Evolutionary conservation across 2,329 filamentous ascomycete genomes (phyloP).

Genomic region (Emergomyces orientalis): DNA sequence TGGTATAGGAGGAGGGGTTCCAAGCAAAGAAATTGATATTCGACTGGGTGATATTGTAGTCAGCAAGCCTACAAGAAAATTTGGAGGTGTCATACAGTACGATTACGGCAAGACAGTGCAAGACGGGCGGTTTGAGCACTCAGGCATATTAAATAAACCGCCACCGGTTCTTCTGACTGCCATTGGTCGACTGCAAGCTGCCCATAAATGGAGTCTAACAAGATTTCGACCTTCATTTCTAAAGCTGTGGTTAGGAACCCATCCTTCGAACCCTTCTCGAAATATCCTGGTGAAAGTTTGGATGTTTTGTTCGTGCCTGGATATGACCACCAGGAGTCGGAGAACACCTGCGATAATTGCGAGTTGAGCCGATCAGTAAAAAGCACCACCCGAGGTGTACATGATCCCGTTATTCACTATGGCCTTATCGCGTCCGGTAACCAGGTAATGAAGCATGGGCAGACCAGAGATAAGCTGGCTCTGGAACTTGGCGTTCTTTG

Average conservation of each 20-base stretch:
- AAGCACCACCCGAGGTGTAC: background rate
- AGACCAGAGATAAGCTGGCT: constrained; percentile 11
- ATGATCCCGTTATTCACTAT: constrained; percentile 17
- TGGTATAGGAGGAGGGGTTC: constrained; percentile 18
- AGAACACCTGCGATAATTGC: constrained; percentile 1
- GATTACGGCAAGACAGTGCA: constrained; percentile 10
- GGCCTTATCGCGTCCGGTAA: constrained; percentile 22
- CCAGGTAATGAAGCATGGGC: constrained; percentile 19
- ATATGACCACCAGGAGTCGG: constrained; percentile 13
- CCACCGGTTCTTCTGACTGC: constrained; percentile 12
- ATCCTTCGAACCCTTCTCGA: background rate
- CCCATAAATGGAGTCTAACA: constrained; percentile 11
- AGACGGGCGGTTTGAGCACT: constrained; percentile 6
- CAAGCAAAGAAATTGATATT: constrained; percentile 15
- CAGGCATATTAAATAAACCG: constrained; percentile 10
- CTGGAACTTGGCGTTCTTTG: constrained; percentile 17
- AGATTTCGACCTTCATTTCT: constrained; percentile 11
- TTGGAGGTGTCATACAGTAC: constrained; percentile 13
- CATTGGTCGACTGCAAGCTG: constrained; percentile 10
- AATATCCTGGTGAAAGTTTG: constrained; percentile 10
- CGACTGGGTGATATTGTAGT: constrained; percentile 19
- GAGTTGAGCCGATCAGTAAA: background rate
- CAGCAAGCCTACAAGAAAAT: constrained; percentile 12
- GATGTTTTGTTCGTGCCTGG: constrained; percentile 19
- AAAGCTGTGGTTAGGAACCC: constrained; percentile 10